Evolutionary conservation across 2,329 filamentous ascomycete species (phyloP), one percentile per base, ranked within the genome.

Genomic region (Beauveria australis): DNA sequence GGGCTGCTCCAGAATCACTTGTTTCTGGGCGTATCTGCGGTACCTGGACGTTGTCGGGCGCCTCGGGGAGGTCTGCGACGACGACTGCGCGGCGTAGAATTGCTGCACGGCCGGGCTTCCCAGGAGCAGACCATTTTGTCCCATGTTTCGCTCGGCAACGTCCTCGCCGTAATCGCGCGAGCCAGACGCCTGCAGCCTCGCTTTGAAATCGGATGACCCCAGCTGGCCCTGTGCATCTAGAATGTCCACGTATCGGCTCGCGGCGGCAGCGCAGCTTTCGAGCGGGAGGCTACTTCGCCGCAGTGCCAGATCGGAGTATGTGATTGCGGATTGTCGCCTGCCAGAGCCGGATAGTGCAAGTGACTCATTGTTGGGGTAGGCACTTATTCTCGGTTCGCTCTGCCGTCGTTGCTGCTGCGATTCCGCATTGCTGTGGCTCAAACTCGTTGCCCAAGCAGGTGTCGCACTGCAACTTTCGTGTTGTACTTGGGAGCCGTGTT

Each of bases 131-230:
- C 67, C 66, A 24, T 75, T 79, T 26, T 73, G 68, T 4, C 69
- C 71, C 51, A 84, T 73, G 63, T 88, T 88, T 40, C 85, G 76
- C 64, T 86, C 83, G 1, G 83, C 84, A 1, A 87, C 83, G 67
- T 87, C 84, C 67, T 88, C 86, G n/a, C 81, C 84, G 64, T 84
- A 86, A 54, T 82, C 78, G 48, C 77, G 75, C 0, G 74, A 73
- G 1, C 82, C 83, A 0, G 80, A 68, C 1, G 82, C 81, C 59
- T 77, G 70, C 3, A 84, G 66, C 18, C 81, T 75, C 10, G 73
- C 72, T 53, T 73, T 72, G 64, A 84, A 84, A 62, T 82, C 75
- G 2, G 75, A 71, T 0, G 78, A 76, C 30, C 70, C 77, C 44
- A 85, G 73, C 28, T 75, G 78, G 0, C 81, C 80, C 62, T 83